phyloP scores from a whole-genome alignment of 73 alveolate species.

The Blepharisma japonicum region DNA sequence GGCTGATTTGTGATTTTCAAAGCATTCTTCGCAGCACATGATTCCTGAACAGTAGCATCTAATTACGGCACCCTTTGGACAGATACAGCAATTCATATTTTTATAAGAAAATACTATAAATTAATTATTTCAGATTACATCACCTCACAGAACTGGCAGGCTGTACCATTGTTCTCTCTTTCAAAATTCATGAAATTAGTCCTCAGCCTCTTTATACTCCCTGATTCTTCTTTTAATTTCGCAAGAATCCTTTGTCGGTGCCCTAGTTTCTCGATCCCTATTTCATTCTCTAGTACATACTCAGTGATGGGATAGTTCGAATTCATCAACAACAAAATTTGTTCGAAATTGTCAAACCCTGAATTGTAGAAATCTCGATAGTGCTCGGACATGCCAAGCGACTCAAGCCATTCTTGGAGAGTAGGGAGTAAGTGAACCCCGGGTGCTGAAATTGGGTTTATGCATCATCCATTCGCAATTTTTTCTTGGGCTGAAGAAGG shows the following conservation, averaged over 20 bases:
- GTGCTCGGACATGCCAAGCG: not conserved
- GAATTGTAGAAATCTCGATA: not conserved
- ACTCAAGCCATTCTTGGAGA: constrained; percentile 15
- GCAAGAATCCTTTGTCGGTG: constrained; percentile 20
- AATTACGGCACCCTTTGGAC: no score
- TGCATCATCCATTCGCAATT: not conserved
- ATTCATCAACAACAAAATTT: not conserved
- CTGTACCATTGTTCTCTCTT: no score
- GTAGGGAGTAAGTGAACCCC: not conserved
- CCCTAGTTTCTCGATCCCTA: not conserved
- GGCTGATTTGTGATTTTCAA: no score
- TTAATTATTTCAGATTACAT: no score
- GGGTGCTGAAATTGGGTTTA: not conserved
- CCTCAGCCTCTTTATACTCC: no score
- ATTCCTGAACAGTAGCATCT: no score
- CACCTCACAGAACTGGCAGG: no score
- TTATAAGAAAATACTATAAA: no score
- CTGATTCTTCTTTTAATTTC: constrained; percentile 20
- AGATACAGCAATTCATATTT: no score
- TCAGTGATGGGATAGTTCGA: not conserved
- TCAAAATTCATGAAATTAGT: no score
- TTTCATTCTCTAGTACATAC: not conserved
- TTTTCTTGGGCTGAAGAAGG: not conserved
- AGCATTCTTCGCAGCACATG: no score
- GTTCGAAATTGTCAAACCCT: constrained; percentile 16